Conservation (phyloP, 257 asterid genomes). For the Solanum ossicruentum region DNA sequence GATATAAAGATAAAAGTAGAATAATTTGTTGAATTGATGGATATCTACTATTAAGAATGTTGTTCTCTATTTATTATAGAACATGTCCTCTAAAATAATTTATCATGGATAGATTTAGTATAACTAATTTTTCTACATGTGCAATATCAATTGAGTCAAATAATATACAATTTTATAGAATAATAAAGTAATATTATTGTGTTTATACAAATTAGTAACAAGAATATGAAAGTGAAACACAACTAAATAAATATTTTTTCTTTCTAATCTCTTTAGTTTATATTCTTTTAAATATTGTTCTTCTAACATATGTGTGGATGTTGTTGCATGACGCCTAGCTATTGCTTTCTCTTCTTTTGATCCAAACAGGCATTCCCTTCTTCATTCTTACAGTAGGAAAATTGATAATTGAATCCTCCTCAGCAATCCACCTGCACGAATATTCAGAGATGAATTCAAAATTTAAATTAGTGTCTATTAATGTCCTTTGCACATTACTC, state of each 20-base stretch:
- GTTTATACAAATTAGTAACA: neutral
- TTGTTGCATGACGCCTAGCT: neutral
- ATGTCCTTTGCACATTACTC: too few relatives aligned
- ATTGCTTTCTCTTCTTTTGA: constrained; percentile 27
- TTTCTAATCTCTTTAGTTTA: neutral
- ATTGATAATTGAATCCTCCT: constrained; percentile 56
- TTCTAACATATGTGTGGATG: neutral
- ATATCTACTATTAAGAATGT: neutral
- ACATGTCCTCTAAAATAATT: neutral
- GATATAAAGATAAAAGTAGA: neutral
- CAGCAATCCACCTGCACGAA: constrained; percentile 64
- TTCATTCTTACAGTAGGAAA: constrained; percentile 89
- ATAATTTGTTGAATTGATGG: neutral
- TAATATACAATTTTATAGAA: too few relatives aligned
- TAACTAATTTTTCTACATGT: neutral
- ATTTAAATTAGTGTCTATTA: neutral
- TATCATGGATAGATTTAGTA: neutral
- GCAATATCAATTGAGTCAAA: too few relatives aligned
- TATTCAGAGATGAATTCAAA: neutral
- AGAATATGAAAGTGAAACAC: neutral
- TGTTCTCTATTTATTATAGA: neutral
- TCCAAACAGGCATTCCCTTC: constrained; percentile 69
- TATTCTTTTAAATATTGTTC: neutral
- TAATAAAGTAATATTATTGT: neutral
- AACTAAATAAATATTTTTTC: neutral